A percentile compares a stretch with the other conserved stretches of the same genome.
These are phyloP conservation scores for Kurtzmaniella cleridarum DNA, from an alignment of 805 yeast species.

Conservation along the genomic window DNA sequence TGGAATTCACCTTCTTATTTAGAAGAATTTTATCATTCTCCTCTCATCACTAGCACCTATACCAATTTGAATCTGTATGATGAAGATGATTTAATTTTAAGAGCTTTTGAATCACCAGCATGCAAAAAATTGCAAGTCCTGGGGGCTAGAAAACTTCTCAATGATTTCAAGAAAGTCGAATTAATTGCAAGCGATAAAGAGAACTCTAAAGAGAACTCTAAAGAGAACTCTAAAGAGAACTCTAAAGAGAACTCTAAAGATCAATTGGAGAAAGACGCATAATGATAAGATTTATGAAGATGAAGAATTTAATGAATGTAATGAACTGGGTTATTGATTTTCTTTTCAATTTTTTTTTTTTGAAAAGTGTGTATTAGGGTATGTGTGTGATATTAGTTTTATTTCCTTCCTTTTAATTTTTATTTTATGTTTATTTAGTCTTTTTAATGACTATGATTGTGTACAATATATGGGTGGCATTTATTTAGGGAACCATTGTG, in stretches of 20 bases:
- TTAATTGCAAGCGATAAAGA: conserved; percentile 1
- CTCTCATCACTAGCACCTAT: conserved; percentile 17
- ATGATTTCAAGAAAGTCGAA: conserved; percentile 16
- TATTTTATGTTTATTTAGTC: too few species aligned
- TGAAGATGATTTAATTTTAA: conserved; percentile 41
- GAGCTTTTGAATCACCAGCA: conserved; percentile 32
- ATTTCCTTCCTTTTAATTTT: too few species aligned
- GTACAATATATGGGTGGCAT: too few species aligned
- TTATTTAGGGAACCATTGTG: too few species aligned
- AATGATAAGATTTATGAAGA: not conserved
- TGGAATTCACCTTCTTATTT: conserved; percentile 66
- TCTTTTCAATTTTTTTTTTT: not conserved
- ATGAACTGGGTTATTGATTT: not conserved
- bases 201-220: too few species aligned
- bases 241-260: not conserved
- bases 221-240: too few species aligned
- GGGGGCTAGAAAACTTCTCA: conserved; percentile 12
- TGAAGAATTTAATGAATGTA: not conserved
- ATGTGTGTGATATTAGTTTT: too few species aligned
- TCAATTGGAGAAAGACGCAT: not conserved
- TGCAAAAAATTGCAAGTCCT: conserved; percentile 6
- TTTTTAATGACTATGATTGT: too few species aligned
- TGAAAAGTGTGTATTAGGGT: too few species aligned
- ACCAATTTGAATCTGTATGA: conserved; percentile 32
- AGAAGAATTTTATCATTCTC: conserved; percentile 61